Evolutionary conservation across 2,329 filamentous ascomycete species (phyloP), one percentile per base, ranked within the genome.

Genomic region (Aspergillus texensis): DNA sequence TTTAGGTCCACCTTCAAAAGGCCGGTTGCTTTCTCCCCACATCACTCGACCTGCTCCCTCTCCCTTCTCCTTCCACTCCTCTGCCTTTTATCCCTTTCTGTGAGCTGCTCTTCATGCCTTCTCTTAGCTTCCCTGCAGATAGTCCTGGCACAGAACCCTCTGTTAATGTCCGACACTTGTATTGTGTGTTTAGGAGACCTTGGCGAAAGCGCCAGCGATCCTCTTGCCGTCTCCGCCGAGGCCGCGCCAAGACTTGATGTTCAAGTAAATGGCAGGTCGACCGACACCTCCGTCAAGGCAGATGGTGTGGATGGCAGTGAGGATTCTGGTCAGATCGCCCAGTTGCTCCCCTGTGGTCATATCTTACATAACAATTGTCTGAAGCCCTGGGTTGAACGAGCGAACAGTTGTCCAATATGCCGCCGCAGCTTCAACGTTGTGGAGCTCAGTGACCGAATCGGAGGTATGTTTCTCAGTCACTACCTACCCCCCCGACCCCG

Each of bases 331-430:
- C 83, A 85, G 66, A 85, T 90, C 71, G 88, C 87, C 63, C 86
- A 88, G 72, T 74, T 90, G 32, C 76, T 89, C 64, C 90, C 93
- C 54, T 99, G 95, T 79, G 91, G 92, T 63, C 96, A 99, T 83
- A 87, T 94, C 71, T 84, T 99, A 71, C 95, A 99, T 81, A 90
- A 99, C 81, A 89, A 91, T 58, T 99, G 95, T 79, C 85, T 99
- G 70, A 91, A 91, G 71, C 92, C 93, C 70, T 99, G 95, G 95
- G 93, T 94, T 53, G 92, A 96, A 80, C 91, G 96, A 78, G 94
- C 95, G 67, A 99, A 98, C 80, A 97, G 94, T 76, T 99, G 95
- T 79, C 95, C 95, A 53, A 97, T 99, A 78, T 99, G 95, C 80
- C 91, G 95, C 70, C 91, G 92, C 72, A 88, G 86, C 67, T 98